Conservation (phyloP, 805 yeast genomes). For the Ascoidea tarda region DNA sequence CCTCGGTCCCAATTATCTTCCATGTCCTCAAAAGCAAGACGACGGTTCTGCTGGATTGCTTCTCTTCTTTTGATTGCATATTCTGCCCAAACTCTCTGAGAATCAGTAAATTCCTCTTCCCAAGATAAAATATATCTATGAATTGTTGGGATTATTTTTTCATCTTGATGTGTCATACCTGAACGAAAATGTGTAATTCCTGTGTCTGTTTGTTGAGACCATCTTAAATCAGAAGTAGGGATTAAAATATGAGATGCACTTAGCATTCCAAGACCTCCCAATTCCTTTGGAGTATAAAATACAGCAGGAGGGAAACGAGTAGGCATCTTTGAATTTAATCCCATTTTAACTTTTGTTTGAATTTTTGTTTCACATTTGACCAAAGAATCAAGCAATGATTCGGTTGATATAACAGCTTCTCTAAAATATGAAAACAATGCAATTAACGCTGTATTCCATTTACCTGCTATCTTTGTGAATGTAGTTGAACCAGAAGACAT, state of each 20-base stretch:
- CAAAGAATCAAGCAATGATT: constrained; percentile 57
- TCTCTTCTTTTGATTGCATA: constrained; percentile 82
- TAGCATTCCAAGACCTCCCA: constrained; percentile 96
- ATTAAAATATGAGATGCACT: constrained; percentile 93
- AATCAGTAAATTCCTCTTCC: constrained; percentile 92
- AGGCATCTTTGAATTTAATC: constrained; percentile 96
- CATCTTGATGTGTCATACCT: constrained; percentile 78
- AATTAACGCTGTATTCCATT: constrained; percentile 89
- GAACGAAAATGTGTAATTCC: constrained; percentile 91
- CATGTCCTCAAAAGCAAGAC: constrained; percentile 83
- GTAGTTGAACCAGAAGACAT: constrained; percentile 96
- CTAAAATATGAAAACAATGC: constrained; percentile 81
- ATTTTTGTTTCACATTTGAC: constrained; percentile 89
- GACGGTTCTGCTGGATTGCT: constrained; percentile 72
- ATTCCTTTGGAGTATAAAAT: constrained; percentile 91
- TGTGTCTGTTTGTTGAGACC: constrained; percentile 89
- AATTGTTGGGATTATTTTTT: constrained; percentile 78
- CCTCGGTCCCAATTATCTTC: constrained; percentile 97
- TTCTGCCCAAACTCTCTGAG: constrained; percentile 96
- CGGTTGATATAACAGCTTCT: constrained; percentile 85
- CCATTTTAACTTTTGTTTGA: constrained; percentile 89
- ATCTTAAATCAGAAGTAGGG: constrained; percentile 82
- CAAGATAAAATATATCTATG: constrained; percentile 88
- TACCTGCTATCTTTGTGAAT: constrained; percentile 83
- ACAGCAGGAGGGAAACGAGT: constrained; percentile 98